phyloP scores from a whole-genome alignment of 2,329 filamentous ascomycete genomes.

The Cercospora berteroae region DNA sequence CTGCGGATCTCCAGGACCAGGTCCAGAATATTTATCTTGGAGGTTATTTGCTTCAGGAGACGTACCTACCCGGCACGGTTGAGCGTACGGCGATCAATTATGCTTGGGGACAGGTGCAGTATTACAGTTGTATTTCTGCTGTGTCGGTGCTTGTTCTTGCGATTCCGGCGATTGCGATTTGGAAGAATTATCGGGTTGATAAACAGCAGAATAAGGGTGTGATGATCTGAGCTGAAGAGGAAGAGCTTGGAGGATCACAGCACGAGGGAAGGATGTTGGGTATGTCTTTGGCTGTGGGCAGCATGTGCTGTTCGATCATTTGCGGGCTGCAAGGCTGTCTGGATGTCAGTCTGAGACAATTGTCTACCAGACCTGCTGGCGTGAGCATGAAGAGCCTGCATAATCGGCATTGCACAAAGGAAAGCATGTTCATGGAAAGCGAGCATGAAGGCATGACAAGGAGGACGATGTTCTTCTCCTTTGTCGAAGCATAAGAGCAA shows the following conservation, averaged over 20 bases:
- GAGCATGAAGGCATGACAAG: not conserved
- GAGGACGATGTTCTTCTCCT: not conserved
- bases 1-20: slow-evolving; percentile 29
- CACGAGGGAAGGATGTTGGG: not conserved
- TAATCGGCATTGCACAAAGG: not conserved
- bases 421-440: not conserved
- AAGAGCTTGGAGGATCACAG: not conserved
- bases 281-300: not conserved
- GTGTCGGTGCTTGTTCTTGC: slow-evolving; percentile 37
- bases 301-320: not conserved
- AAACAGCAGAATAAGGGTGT: slow-evolving; percentile 41
- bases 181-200: slow-evolving; percentile 40
- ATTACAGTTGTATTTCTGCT: slow-evolving; percentile 42
- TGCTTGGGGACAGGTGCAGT: slow-evolving; percentile 51
- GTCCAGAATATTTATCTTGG: slow-evolving; percentile 33
- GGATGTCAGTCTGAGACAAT: not conserved
- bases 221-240: slow-evolving; percentile 26
- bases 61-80: slow-evolving; percentile 44
- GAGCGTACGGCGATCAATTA: slow-evolving; percentile 47
- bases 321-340: no score
- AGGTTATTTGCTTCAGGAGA: slow-evolving; percentile 21
- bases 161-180: slow-evolving; percentile 35
- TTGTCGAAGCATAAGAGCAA: not conserved
- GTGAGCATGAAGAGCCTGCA: not conserved
- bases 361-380: not conserved